Evolutionary conservation across 2,329 filamentous ascomycete genomes (phyloP).

Genomic region (Fusarium chuoi): DNA sequence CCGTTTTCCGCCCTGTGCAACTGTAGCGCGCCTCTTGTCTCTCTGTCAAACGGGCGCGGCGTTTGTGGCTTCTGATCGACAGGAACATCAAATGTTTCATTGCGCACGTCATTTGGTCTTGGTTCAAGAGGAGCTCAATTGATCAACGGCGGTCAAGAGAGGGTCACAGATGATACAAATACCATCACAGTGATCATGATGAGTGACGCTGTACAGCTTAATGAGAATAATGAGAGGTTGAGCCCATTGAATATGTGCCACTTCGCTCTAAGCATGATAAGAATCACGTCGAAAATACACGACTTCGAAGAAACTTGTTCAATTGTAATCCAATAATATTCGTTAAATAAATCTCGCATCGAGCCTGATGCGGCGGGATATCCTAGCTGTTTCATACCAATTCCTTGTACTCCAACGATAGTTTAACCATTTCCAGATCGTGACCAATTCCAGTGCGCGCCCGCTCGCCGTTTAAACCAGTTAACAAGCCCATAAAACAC

Average conservation of each 20-base stretch:
- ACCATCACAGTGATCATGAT: neutral
- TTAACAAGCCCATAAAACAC: conserved; percentile 1
- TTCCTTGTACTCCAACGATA: neutral
- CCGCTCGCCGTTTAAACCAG: neutral
- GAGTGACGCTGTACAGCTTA: neutral
- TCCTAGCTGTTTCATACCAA: conserved; percentile 5
- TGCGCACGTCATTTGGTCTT: conserved; percentile 19
- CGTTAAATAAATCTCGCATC: neutral
- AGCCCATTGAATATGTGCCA: neutral
- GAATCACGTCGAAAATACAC: neutral
- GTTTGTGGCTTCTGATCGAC: conserved; percentile 18
- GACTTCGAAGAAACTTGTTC: neutral
- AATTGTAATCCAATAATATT: neutral
- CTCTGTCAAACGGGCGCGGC: conserved; percentile 13
- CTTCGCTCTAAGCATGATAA: neutral
- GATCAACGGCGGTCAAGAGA: neutral
- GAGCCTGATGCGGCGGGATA: conserved; percentile 16
- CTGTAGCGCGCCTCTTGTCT: conserved; percentile 5
- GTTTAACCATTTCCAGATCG: neutral
- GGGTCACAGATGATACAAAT: neutral
- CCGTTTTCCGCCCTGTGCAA: conserved; percentile 7
- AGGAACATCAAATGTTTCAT: conserved; percentile 25
- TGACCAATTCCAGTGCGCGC: conserved; percentile 9
- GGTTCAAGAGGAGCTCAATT: neutral
- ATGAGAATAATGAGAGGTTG: neutral